These are phyloP conservation scores for Ogataea glucozyma DNA, from an alignment of 805 yeast species.

Conservation along the genomic window DNA sequence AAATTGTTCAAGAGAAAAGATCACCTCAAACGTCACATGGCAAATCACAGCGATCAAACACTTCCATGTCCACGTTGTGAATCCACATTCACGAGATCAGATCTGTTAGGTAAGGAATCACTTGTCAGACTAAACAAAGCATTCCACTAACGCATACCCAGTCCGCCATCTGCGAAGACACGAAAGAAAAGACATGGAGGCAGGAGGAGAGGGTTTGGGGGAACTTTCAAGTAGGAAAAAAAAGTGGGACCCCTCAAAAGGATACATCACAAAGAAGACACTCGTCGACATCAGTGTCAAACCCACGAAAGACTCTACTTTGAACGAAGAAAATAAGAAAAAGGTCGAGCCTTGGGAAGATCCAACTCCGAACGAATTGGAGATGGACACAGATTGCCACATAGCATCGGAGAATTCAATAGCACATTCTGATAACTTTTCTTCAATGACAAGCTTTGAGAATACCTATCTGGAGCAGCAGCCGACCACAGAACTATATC, in stretches of 20 bases:
- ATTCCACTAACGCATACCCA: slow-evolving; percentile 5
- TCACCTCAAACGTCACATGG: slow-evolving; percentile 21
- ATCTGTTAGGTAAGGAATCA: slow-evolving; percentile 15
- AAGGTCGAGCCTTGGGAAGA: not conserved
- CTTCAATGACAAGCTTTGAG: not conserved
- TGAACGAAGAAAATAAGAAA: not conserved
- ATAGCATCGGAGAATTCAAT: not conserved
- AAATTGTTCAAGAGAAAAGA: slow-evolving; percentile 21
- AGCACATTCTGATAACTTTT: not conserved
- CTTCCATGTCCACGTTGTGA: slow-evolving; percentile 15
- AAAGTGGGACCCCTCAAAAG: slow-evolving; percentile 10
- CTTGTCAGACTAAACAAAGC: not conserved
- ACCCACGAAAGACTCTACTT: slow-evolving; percentile 2
- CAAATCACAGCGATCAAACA: slow-evolving; percentile 14
- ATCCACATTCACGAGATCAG: slow-evolving; percentile 17
- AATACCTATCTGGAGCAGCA: not conserved
- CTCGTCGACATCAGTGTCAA: not conserved
- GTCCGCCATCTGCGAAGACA: slow-evolving; percentile 22
- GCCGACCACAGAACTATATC: too few relatives aligned
- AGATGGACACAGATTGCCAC: not conserved
- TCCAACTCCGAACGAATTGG: not conserved
- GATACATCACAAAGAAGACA: slow-evolving; percentile 4
- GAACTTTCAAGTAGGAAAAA: slow-evolving; percentile 9
- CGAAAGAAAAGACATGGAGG: slow-evolving; percentile 17
- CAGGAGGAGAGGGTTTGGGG: slow-evolving; percentile 19